Base-by-base conservation (phyloP, 2,329 filamentous ascomycete species). In the Emericellopsis cladophorae region DNA sequence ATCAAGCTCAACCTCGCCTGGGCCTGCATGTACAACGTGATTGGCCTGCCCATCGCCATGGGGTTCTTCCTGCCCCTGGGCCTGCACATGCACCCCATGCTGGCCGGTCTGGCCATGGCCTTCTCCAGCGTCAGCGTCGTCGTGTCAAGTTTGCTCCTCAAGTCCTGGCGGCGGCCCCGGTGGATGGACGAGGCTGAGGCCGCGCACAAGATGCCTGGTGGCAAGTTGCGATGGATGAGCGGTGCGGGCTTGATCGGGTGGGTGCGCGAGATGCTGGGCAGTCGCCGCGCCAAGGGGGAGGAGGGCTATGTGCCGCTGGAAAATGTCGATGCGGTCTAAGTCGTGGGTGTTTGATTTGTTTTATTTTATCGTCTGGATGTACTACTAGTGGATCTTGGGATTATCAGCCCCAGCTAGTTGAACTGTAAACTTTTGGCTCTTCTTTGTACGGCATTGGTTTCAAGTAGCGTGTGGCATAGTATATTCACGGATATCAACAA, bases 41-140 rank as follows among this genome's bases (percentile, higher is more conserved):
- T 96, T 45, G 92, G 92, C 2, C 70, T 98, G 12, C 92, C 92
- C 3, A 93, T 98, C 52, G 92, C 92, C 33, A 96, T 96, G 92
- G 92, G 92, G 21, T 65, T 96, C 51, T 93, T 96, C 67, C 68
- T 98, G 5, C 90, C 92, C 1, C 78, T 95, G 49, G 92, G 90
- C 26, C 76, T 84, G 45, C 81, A 88, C 52, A 68, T 96, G 48
- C 92, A 94, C 50, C 89, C 92, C 21, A 90, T 96, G 81, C 88
- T 89, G 39, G 92, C 92, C 1, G 89, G 88, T 16, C 87, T 85
- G 4, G 92, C 92, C 39, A 96, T 98, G 89, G 90, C 89, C 2
- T 78, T 74, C 48, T 92, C 84, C 43, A 90, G 83, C 49, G 87
- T 98, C 37, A 92, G 83, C 44, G 92, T 98, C 4, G 90, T 96